A percentile compares a stretch with the other conserved stretches of the same genome.
These are phyloP conservation scores for Gossypium ekmanianum DNA, from an alignment of 345 rosid genomes.

Conservation along the genomic window DNA sequence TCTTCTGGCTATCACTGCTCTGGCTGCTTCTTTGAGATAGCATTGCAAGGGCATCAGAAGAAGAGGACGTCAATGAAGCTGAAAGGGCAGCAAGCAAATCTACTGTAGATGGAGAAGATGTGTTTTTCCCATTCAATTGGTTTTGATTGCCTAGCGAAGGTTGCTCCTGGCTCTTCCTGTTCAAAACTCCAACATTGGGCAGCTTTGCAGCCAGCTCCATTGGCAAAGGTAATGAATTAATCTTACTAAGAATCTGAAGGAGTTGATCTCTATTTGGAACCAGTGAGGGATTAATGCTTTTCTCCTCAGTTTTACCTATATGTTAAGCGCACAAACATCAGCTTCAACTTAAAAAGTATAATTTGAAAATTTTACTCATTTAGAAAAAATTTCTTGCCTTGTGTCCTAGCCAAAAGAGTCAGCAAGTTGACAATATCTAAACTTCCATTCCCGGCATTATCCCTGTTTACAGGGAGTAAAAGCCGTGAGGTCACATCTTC, in stretches of 20 bases:
- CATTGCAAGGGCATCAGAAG: slow-evolving; percentile 53
- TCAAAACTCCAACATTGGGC: slow-evolving; percentile 42
- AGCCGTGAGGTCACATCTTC: slow-evolving; percentile 61
- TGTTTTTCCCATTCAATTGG: slow-evolving; percentile 35
- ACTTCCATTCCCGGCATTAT: slow-evolving; percentile 33
- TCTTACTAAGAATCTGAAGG: slow-evolving; percentile 69
- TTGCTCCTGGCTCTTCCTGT: slow-evolving; percentile 41
- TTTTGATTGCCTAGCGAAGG: slow-evolving; percentile 35
- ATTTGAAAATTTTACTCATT: neutral
- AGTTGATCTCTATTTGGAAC: slow-evolving; percentile 70
- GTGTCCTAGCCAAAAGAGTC: slow-evolving; percentile 55
- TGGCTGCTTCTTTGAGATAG: slow-evolving; percentile 60
- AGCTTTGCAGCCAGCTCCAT: slow-evolving; percentile 65
- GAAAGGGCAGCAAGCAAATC: slow-evolving; percentile 78
- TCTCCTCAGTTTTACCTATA: slow-evolving; percentile 57
- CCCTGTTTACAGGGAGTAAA: slow-evolving; percentile 44
- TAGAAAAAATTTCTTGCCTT: slow-evolving; percentile 48
- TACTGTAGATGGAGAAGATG: slow-evolving; percentile 59
- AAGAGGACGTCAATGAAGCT: slow-evolving; percentile 53
- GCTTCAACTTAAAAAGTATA: slow-evolving; percentile 10
- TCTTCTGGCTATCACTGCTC: slow-evolving; percentile 56
- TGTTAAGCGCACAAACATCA: slow-evolving; percentile 11
- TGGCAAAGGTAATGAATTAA: slow-evolving; percentile 76
- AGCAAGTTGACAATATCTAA: slow-evolving; percentile 67
- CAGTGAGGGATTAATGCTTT: slow-evolving; percentile 28